Conservation (phyloP, 345 rosid genomes). For the Arabidopsis suecica region DNA sequence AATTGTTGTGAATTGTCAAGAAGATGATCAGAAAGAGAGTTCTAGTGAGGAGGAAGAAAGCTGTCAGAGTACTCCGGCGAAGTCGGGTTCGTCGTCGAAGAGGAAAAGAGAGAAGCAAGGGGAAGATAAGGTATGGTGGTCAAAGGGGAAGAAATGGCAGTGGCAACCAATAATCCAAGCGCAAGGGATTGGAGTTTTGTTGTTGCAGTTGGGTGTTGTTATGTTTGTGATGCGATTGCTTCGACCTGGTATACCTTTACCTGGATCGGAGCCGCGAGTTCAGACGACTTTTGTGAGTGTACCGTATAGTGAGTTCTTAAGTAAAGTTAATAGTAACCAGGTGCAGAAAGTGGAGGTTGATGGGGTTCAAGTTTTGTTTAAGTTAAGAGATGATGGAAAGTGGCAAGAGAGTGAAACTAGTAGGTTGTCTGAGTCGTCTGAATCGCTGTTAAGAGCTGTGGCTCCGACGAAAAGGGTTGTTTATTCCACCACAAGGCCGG, state of each 20-base stretch:
- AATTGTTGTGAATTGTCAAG: slow-evolving; percentile 68
- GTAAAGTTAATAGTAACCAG: slow-evolving; percentile 65
- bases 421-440: slow-evolving; percentile 69
- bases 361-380: slow-evolving; percentile 84
- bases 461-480: slow-evolving; percentile 70
- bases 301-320: slow-evolving; percentile 87
- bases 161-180: slow-evolving; percentile 89
- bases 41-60: slow-evolving; percentile 53
- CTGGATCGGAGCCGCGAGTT: slow-evolving; percentile 79
- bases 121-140: slow-evolving; percentile 67
- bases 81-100: slow-evolving; percentile 51
- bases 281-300: slow-evolving; percentile 69
- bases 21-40: slow-evolving; percentile 60
- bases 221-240: slow-evolving; percentile 86
- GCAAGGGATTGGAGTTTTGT: slow-evolving; percentile 76
- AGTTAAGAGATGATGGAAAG: slow-evolving; percentile 64
- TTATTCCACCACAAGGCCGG: slow-evolving; percentile 79
- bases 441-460: slow-evolving; percentile 58
- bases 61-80: slow-evolving; percentile 41
- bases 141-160: slow-evolving; percentile 65
- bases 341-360: slow-evolving; percentile 92
- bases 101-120: slow-evolving; percentile 60
- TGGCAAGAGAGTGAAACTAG: slow-evolving; percentile 52
- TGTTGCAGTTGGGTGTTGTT: slow-evolving; percentile 77
- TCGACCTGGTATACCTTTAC: slow-evolving; percentile 83